phyloP scores from a whole-genome alignment of 139 green algal genomes.

The Eudorina sp. region DNA sequence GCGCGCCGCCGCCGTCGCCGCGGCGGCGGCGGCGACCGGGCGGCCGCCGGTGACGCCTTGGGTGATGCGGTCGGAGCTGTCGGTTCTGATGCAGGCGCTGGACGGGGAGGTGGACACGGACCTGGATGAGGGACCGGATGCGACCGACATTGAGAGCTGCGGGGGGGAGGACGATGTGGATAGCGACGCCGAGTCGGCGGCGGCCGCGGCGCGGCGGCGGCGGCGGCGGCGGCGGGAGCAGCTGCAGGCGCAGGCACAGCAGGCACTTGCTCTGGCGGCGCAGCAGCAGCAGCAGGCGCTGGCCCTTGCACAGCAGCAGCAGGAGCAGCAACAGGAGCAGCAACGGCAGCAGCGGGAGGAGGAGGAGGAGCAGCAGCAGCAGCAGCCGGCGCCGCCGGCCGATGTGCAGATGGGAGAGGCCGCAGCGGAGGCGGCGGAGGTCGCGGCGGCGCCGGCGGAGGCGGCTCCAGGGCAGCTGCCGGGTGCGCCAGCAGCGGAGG shows the following conservation, averaged over 20 bases:
- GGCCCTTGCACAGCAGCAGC: no score
- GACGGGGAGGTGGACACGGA: conserved; percentile 38
- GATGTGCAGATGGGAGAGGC: not conserved
- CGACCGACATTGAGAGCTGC: conserved; percentile 12
- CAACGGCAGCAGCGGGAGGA: not conserved
- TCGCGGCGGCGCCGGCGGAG: not conserved
- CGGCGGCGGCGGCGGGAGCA: not conserved
- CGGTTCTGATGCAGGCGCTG: not conserved
- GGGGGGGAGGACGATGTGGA: not conserved
- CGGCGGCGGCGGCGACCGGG: not conserved
- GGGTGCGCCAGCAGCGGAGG: no score
- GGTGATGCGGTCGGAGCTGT: conserved; percentile 13
- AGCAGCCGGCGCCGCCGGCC: not conserved
- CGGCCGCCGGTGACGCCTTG: not conserved
- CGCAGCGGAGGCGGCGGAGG: not conserved
- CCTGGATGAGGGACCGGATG: conserved; percentile 26
- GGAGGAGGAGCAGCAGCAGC: not conserved
- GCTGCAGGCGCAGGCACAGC: not conserved
- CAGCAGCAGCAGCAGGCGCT: not conserved
- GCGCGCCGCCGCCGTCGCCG: not conserved
- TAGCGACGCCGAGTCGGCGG: not conserved
- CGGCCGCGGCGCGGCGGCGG: not conserved
- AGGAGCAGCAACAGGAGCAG: not conserved
- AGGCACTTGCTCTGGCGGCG: no score
- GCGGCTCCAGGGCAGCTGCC: not conserved